A percentile compares a stretch with the other conserved stretches of the same genome.
phyloP scores from a whole-genome alignment of 2,329 filamentous ascomycete species.

The Atkinsonella hypoxylon region DNA sequence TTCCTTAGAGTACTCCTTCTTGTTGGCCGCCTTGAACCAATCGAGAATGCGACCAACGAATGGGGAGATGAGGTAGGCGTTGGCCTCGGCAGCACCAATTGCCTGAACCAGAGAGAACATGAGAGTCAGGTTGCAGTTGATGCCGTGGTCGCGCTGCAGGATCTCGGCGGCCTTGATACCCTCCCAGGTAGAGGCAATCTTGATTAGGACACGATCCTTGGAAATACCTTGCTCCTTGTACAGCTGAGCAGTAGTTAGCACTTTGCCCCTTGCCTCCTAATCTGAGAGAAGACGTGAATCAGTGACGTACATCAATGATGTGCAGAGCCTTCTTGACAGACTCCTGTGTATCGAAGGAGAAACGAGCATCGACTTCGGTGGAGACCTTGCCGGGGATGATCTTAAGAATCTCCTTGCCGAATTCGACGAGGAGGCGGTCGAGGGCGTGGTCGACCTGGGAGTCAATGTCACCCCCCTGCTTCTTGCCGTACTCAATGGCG shows the following conservation, averaged over 20 bases:
- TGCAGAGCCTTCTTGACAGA: slow-evolving; percentile 92
- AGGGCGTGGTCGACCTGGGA: slow-evolving; percentile 81
- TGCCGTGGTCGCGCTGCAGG: slow-evolving; percentile 85
- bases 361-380: slow-evolving; percentile 91
- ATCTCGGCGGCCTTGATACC: slow-evolving; percentile 98
- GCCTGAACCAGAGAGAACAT: slow-evolving; percentile 96
- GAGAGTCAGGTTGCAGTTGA: slow-evolving; percentile 98
- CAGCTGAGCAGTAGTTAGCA: slow-evolving; percentile 45
- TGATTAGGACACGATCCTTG: slow-evolving; percentile 95
- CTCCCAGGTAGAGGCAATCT: slow-evolving; percentile 98
- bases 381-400: slow-evolving; percentile 98
- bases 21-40: slow-evolving; percentile 95
- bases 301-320: slow-evolving; percentile 74
- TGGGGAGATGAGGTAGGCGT: slow-evolving; percentile 94
- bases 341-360: slow-evolving; percentile 89
- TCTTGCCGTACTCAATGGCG: slow-evolving; percentile 78
- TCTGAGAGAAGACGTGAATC: too few relatives aligned
- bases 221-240: slow-evolving; percentile 86
- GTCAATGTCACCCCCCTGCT: slow-evolving; percentile 55
- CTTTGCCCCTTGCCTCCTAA: not conserved
- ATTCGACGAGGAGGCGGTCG: slow-evolving; percentile 91
- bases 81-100: slow-evolving; percentile 89
- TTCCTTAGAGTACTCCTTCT: slow-evolving; percentile 82
- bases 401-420: slow-evolving; percentile 93
- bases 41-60: slow-evolving; percentile 99